phyloP scores from a whole-genome alignment of 805 yeast genomes.

The Nakazawaea ishiwadae region DNA sequence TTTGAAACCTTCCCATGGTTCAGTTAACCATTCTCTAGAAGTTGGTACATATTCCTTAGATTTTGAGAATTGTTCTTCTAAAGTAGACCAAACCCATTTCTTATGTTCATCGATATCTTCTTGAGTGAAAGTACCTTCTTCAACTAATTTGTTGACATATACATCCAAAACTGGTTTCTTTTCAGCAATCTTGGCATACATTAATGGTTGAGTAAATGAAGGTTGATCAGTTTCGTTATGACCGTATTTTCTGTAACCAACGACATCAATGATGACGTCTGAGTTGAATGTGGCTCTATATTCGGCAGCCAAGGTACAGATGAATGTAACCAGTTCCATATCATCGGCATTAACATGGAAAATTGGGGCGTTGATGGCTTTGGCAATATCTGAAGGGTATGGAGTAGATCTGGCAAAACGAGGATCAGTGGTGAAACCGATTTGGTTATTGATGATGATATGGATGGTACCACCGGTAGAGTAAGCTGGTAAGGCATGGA shows the following conservation, averaged over 20 bases:
- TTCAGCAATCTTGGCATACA: constrained; percentile 88
- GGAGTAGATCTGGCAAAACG: constrained; percentile 96
- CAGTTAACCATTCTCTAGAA: constrained; percentile 95
- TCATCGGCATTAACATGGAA: constrained; percentile 99
- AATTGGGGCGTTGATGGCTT: constrained; percentile 94
- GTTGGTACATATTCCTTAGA: constrained; percentile 88
- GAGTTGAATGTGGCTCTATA: constrained; percentile 97
- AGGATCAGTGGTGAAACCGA: constrained; percentile 99
- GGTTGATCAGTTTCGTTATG: constrained; percentile 99
- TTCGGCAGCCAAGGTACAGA: constrained; percentile 96
- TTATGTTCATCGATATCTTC: constrained; percentile 94
- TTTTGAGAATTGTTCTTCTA: constrained; percentile 86
- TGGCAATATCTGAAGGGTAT: constrained; percentile 96
- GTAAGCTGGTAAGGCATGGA: constrained; percentile 87
- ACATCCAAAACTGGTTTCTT: constrained; percentile 86
- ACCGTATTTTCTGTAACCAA: constrained; percentile 98
- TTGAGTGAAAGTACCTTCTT: constrained; percentile 84
- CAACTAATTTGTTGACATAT: constrained; percentile 72
- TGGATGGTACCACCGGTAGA: constrained; percentile 98
- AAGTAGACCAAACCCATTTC: constrained; percentile 94
- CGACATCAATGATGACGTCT: constrained; percentile 94
- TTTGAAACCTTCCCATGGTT: constrained; percentile 99
- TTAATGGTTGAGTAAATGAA: constrained; percentile 94
- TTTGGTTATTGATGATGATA: constrained; percentile 94
- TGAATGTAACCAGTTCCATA: constrained; percentile 86